These are phyloP conservation scores for Cryoendolithus antarcticus DNA, from an alignment of 2,329 filamentous ascomycete genomes.

Conservation along the genomic window DNA sequence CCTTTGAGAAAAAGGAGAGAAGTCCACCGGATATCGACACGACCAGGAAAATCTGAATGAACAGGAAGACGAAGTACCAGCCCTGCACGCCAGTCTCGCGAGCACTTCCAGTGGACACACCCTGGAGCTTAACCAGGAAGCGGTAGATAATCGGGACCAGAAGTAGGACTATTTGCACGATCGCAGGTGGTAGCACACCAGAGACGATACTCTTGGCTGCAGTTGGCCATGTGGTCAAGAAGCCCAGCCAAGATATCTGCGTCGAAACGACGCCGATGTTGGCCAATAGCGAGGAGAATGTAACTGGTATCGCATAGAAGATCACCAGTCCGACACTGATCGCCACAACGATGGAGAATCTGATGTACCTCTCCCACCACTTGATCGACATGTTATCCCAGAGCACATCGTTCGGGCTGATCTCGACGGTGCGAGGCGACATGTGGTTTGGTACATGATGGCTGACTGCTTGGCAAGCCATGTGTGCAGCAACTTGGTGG, in stretches of 20 bases:
- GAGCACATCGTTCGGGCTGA: slow-evolving; percentile 80
- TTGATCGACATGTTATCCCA: slow-evolving; percentile 96
- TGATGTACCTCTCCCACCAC: slow-evolving; percentile 83
- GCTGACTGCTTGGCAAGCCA: slow-evolving; percentile 86
- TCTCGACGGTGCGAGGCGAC: slow-evolving; percentile 79
- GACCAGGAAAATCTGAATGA: slow-evolving; percentile 85
- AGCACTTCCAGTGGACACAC: slow-evolving; percentile 68
- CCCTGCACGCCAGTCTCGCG: slow-evolving; percentile 73
- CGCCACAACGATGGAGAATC: slow-evolving; percentile 52
- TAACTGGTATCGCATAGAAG: slow-evolving; percentile 82
- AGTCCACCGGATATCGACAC: slow-evolving; percentile 75
- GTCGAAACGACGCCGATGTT: slow-evolving; percentile 60
- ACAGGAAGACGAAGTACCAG: slow-evolving; percentile 89
- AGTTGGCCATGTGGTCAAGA: slow-evolving; percentile 50
- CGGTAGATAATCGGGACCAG: slow-evolving; percentile 69
- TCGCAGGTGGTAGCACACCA: slow-evolving; percentile 70
- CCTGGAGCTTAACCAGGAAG: slow-evolving; percentile 59
- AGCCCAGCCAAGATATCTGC: slow-evolving; percentile 55
- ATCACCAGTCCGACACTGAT: slow-evolving; percentile 65
- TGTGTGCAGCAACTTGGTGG: slow-evolving; percentile 90
- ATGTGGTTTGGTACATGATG: slow-evolving; percentile 90
- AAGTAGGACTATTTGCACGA: slow-evolving; percentile 67
- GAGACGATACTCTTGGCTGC: slow-evolving; percentile 57
- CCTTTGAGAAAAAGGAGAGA: slow-evolving; percentile 49
- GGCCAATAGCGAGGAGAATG: slow-evolving; percentile 71